These are phyloP conservation scores for Calycina marina DNA, from an alignment of 2,329 filamentous ascomycete species.

Conservation along the genomic window DNA sequence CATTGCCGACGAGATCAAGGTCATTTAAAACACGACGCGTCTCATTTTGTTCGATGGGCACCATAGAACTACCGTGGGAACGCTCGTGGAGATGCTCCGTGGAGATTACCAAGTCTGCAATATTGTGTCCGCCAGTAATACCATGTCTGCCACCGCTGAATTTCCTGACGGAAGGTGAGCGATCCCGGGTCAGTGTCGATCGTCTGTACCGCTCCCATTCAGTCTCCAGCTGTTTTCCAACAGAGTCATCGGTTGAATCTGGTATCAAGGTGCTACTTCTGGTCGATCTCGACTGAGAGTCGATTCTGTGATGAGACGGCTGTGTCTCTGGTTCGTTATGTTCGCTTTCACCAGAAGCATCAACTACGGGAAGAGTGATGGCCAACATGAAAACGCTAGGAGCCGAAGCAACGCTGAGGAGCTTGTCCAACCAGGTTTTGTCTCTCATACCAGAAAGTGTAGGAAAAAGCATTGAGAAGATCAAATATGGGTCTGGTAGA, in stretches of 20 bases:
- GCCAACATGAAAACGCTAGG: conserved; percentile 83
- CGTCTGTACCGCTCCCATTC: conserved; percentile 47
- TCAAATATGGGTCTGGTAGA: conserved; percentile 55
- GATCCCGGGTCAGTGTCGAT: conserved; percentile 25
- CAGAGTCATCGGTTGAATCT: conserved; percentile 14
- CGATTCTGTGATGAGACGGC: conserved; percentile 5
- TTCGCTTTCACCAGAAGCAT: conserved; percentile 42
- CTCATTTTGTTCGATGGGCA: background rate
- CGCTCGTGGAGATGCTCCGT: conserved; percentile 17
- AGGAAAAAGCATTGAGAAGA: conserved; percentile 69
- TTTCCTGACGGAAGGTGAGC: conserved; percentile 10
- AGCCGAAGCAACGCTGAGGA: conserved; percentile 70
- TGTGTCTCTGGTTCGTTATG: conserved; percentile 14
- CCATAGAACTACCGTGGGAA: conserved; percentile 7
- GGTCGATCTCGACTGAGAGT: conserved; percentile 14
- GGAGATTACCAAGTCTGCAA: conserved; percentile 22
- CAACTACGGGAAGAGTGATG: conserved; percentile 81
- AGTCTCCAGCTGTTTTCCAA: conserved; percentile 26
- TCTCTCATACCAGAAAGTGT: conserved; percentile 70
- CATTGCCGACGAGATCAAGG: no score
- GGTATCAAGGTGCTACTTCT: conserved; percentile 11
- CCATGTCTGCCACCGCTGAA: no score
- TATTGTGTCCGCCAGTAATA: conserved; percentile 16
- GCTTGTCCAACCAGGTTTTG: conserved; percentile 73
- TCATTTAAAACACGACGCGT: no score